These are phyloP conservation scores for Halenospora varia DNA, from an alignment of 495 filamentous ascomycete species.

Conservation along the genomic window DNA sequence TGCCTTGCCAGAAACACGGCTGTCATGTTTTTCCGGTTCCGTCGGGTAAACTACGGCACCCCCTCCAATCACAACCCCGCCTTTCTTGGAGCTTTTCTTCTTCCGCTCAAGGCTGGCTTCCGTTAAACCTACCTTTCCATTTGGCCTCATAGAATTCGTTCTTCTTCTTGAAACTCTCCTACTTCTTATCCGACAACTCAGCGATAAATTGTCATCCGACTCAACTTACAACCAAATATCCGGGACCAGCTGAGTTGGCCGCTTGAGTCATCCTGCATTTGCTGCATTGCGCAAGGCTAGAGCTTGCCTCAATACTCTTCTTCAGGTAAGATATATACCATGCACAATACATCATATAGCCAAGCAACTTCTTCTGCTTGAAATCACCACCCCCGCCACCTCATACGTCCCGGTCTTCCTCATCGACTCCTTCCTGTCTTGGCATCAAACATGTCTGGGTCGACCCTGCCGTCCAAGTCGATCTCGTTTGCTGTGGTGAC, in stretches of 20 bases:
- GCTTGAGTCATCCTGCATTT: conserved; percentile 12
- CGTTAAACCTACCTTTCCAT: neutral
- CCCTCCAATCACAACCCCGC: conserved; percentile 2
- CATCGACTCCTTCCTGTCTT: neutral
- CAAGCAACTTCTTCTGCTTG: neutral
- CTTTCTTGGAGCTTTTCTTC: neutral
- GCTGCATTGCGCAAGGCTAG: conserved; percentile 11
- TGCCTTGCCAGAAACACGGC: neutral
- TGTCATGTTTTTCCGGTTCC: neutral
- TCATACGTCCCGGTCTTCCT: neutral
- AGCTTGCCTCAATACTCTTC: neutral
- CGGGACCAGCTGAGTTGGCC: no score
- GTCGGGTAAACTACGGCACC: neutral
- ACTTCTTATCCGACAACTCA: no score
- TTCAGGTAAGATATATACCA: conserved; percentile 1
- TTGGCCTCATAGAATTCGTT: neutral
- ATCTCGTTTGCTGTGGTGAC: conserved; percentile 1
- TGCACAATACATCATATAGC: neutral
- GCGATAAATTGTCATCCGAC: no score
- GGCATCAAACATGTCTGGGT: conserved; percentile 14
- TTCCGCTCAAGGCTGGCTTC: neutral
- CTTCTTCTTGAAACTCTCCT: no score
- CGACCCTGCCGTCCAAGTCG: neutral
- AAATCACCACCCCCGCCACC: neutral
- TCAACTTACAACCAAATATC: no score